phyloP scores from a whole-genome alignment of 1,284 basidiomycete species.

The Rhodotorula glutinis region DNA sequence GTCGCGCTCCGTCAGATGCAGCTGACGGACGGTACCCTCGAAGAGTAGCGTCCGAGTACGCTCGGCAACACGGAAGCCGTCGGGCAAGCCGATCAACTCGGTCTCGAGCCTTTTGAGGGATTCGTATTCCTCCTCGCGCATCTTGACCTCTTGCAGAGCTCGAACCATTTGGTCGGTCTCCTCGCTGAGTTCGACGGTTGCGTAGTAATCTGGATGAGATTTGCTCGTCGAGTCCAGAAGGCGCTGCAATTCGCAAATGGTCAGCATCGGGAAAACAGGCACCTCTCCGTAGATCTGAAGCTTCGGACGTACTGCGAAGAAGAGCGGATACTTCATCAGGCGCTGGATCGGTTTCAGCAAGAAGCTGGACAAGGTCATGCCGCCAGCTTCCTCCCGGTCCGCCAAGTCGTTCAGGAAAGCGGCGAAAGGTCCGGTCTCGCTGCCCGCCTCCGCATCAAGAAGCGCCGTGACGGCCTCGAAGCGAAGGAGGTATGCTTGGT shows the following conservation, averaged over 20 bases:
- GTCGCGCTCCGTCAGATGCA: slow-evolving; percentile 46
- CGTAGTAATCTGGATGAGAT: slow-evolving; percentile 64
- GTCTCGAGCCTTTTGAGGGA: slow-evolving; percentile 62
- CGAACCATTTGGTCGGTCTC: slow-evolving; percentile 66
- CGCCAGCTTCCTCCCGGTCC: slow-evolving; percentile 55
- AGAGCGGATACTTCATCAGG: slow-evolving; percentile 66
- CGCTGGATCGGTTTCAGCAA: slow-evolving; percentile 72
- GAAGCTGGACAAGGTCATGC: slow-evolving; percentile 64
- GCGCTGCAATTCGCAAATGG: slow-evolving; percentile 51
- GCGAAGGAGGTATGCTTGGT: slow-evolving; percentile 77
- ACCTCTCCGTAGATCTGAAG: too few species aligned
- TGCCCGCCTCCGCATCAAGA: slow-evolving; percentile 58
- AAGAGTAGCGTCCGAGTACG: slow-evolving; percentile 69
- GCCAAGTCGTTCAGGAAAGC: slow-evolving; percentile 75
- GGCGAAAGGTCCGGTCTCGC: slow-evolving; percentile 59
- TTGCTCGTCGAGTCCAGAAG: slow-evolving; percentile 66
- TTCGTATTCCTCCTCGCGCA: slow-evolving; percentile 76
- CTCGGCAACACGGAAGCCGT: slow-evolving; percentile 58
- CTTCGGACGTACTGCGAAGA: slow-evolving; percentile 64
- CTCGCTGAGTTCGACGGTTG: slow-evolving; percentile 64
- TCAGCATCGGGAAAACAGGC: too few species aligned
- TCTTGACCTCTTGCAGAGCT: slow-evolving; percentile 75
- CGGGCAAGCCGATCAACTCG: slow-evolving; percentile 61
- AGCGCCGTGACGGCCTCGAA: slow-evolving; percentile 61
- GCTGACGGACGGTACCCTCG: slow-evolving; percentile 59